A percentile compares a stretch with the other conserved stretches of the same genome.
phyloP scores from a whole-genome alignment of 2,329 filamentous ascomycete species.

The Cladosporium austrohemisphaericum region DNA sequence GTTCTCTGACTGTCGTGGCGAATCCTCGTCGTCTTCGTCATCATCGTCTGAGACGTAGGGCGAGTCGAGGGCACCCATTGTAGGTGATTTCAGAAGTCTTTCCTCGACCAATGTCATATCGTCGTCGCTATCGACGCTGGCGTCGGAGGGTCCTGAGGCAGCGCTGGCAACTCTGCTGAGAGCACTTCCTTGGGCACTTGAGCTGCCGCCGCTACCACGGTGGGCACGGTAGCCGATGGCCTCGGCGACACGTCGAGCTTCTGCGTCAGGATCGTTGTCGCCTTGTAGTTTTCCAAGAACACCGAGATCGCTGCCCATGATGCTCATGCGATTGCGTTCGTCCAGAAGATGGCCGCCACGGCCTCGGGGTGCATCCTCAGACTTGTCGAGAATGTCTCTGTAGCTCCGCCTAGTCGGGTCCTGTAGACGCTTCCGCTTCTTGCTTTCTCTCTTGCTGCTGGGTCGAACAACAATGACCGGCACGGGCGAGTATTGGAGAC shows the following conservation, averaged over 20 bases:
- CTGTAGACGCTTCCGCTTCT: constrained; percentile 77
- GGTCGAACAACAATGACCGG: constrained; percentile 90
- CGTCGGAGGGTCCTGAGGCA: constrained; percentile 26
- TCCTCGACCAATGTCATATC: constrained; percentile 15
- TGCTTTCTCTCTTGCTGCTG: constrained; percentile 81
- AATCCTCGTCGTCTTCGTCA: constrained; percentile 26
- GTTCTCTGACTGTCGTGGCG: constrained; percentile 18
- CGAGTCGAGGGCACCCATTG: constrained; percentile 28
- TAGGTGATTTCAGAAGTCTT: constrained; percentile 33
- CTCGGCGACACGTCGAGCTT: constrained; percentile 39
- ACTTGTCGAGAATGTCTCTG: constrained; percentile 69
- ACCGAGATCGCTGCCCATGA: constrained; percentile 38
- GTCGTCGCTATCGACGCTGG: constrained; percentile 17
- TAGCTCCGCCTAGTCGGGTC: constrained; percentile 76
- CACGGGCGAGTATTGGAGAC: constrained; percentile 86
- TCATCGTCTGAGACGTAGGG: constrained; percentile 23
- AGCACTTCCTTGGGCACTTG: constrained; percentile 20
- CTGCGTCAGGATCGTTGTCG: constrained; percentile 30
- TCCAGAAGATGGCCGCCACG: constrained; percentile 54
- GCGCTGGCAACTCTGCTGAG: constrained; percentile 26
- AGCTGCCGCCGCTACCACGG: constrained; percentile 11
- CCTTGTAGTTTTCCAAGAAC: constrained; percentile 29
- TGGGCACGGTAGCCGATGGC: constrained; percentile 32
- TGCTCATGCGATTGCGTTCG: constrained; percentile 45
- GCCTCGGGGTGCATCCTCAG: constrained; percentile 35